These are phyloP conservation scores for Talaromyces pinophilus DNA, from an alignment of 2,329 filamentous ascomycete species.

Conservation along the genomic window DNA sequence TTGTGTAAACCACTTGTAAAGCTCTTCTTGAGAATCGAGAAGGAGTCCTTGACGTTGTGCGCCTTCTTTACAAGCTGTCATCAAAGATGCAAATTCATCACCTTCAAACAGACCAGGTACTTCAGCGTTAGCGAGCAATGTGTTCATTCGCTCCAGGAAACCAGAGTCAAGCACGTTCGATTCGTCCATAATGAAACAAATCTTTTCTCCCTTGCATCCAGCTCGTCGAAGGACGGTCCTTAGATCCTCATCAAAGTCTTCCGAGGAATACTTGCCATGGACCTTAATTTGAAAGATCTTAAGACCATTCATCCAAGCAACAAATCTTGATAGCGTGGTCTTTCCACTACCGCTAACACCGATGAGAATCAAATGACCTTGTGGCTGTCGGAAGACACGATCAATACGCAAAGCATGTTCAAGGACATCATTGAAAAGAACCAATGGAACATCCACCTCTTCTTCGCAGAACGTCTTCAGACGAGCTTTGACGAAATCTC, in stretches of 20 bases:
- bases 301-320: conserved; percentile 99
- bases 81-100: conserved; percentile 96
- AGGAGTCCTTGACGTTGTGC: conserved; percentile 93
- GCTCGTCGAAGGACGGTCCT: conserved; percentile 89
- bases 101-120: conserved; percentile 98
- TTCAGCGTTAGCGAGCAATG: conserved; percentile 96
- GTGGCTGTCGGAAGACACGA: conserved; percentile 95
- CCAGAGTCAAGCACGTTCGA: conserved; percentile 97
- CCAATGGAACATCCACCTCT: conserved; percentile 96
- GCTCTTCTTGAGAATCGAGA: conserved; percentile 94
- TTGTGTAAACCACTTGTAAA: conserved; percentile 99
- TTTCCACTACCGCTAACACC: conserved; percentile 98
- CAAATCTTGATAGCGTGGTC: conserved; percentile 95
- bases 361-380: conserved; percentile 96
- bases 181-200: conserved; percentile 99
- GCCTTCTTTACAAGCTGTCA: conserved; percentile 99
- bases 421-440: conserved; percentile 98
- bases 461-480: conserved; percentile 99
- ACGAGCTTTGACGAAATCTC: conserved; percentile 96
- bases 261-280: conserved; percentile 94
- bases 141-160: conserved; percentile 99
- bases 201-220: conserved; percentile 98
- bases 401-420: conserved; percentile 98
- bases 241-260: conserved; percentile 98
- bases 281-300: conserved; percentile 99